Evolutionary conservation across 176 grass and related monocot species (phyloP).

Genomic region (Oryza rufipogon): DNA sequence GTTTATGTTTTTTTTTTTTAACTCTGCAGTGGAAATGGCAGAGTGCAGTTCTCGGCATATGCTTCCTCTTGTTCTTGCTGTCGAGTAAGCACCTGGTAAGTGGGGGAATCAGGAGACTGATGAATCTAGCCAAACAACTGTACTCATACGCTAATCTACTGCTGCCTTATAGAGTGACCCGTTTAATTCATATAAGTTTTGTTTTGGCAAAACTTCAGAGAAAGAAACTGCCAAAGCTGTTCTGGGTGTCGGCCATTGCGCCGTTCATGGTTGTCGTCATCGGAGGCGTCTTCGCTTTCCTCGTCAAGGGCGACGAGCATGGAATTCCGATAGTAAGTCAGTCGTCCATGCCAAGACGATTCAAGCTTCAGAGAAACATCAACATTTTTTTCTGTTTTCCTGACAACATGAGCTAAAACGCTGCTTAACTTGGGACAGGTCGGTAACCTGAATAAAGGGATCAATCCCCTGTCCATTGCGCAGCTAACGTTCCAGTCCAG

Average conservation of each 20-base stretch:
- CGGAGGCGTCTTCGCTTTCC: slow-evolving; percentile 76
- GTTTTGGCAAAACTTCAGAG: slow-evolving; percentile 53
- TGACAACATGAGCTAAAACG: neutral
- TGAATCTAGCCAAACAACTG: slow-evolving; percentile 14
- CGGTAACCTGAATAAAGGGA: slow-evolving; percentile 82
- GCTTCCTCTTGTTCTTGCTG: slow-evolving; percentile 75
- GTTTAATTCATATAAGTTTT: neutral
- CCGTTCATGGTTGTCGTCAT: slow-evolving; percentile 79
- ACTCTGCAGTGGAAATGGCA: slow-evolving; percentile 86
- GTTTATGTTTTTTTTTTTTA: slow-evolving; percentile 9
- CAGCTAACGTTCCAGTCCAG: slow-evolving; percentile 57
- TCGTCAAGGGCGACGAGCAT: slow-evolving; percentile 80
- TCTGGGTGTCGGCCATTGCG: slow-evolving; percentile 89
- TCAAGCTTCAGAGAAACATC: neutral
- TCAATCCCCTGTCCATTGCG: slow-evolving; percentile 77
- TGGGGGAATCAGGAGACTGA: neutral
- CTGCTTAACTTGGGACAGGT: slow-evolving; percentile 54
- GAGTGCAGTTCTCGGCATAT: slow-evolving; percentile 76
- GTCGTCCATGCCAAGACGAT: neutral
- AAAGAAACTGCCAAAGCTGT: slow-evolving; percentile 68
- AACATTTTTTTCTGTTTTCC: neutral
- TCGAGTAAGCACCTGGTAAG: slow-evolving; percentile 73
- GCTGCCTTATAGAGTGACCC: too few relatives aligned
- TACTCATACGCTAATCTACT: neutral
- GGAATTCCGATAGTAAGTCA: slow-evolving; percentile 84